Conservation (phyloP, 2,329 filamentous ascomycete species). For the Rhinocladiella mackenziei region DNA sequence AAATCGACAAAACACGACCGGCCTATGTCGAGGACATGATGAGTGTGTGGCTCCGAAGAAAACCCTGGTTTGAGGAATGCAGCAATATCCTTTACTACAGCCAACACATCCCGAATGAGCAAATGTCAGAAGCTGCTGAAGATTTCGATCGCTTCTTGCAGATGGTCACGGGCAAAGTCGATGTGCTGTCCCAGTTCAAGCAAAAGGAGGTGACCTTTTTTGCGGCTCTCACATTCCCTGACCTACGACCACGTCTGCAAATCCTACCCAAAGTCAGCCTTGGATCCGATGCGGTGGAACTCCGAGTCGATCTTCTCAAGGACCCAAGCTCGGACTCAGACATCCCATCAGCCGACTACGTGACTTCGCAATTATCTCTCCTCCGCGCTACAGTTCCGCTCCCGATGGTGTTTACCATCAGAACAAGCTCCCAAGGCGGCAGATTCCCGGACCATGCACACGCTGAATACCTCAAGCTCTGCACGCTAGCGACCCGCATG, state of each 20-base stretch:
- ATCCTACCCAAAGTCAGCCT: slow-evolving; percentile 69
- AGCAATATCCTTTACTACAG: slow-evolving; percentile 94
- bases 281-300: slow-evolving; percentile 86
- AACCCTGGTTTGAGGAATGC: slow-evolving; percentile 85
- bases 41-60: slow-evolving; percentile 81
- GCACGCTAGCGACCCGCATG: slow-evolving; percentile 71
- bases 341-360: slow-evolving; percentile 66
- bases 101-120: slow-evolving; percentile 55
- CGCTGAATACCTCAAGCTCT: slow-evolving; percentile 69
- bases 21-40: slow-evolving; percentile 92
- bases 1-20: slow-evolving; percentile 82
- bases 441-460: slow-evolving; percentile 74
- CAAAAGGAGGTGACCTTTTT: slow-evolving; percentile 79
- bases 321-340: slow-evolving; percentile 59
- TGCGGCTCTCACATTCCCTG: slow-evolving; percentile 79
- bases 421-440: slow-evolving; percentile 81
- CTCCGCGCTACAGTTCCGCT: slow-evolving; percentile 67
- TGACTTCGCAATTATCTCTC: slow-evolving; percentile 75
- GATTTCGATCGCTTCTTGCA: slow-evolving; percentile 72
- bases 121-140: slow-evolving; percentile 52
- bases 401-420: slow-evolving; percentile 88
- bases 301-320: slow-evolving; percentile 84
- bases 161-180: slow-evolving; percentile 60
- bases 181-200: slow-evolving; percentile 54
- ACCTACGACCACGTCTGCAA: slow-evolving; percentile 60